A percentile compares a stretch with the other conserved stretches of the same genome.
Conservation (phyloP, 2,329 filamentous ascomycete species). For the Alternaria sp. region DNA sequence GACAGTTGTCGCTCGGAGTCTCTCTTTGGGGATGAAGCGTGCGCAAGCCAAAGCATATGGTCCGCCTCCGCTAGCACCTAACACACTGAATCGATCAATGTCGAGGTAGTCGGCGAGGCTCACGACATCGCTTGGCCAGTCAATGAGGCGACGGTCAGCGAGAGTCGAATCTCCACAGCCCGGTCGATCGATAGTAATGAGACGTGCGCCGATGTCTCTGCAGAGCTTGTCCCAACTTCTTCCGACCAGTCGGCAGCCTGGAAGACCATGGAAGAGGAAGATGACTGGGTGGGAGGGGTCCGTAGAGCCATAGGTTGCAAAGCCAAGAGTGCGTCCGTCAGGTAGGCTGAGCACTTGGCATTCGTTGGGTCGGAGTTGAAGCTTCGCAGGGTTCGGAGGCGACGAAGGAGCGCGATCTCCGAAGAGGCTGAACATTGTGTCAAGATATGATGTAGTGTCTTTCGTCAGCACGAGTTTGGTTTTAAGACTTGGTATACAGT, state of each 20-base stretch:
- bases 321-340: conserved; percentile 51
- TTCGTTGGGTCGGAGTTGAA: conserved; percentile 23
- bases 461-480: background rate
- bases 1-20: conserved; percentile 26
- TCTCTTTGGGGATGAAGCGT: conserved; percentile 40
- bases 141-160: conserved; percentile 25
- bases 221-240: conserved; percentile 39
- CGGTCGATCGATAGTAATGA: conserved; percentile 55
- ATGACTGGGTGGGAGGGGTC: conserved; percentile 47
- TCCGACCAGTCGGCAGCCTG: conserved; percentile 52
- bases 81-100: conserved; percentile 51
- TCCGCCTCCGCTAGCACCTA: conserved; percentile 57
- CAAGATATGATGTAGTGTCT: background rate
- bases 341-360: conserved; percentile 28
- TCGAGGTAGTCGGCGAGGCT: conserved; percentile 51
- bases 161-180: conserved; percentile 53
- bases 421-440: conserved; percentile 17
- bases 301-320: conserved; percentile 51
- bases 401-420: conserved; percentile 19
- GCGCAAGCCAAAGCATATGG: conserved; percentile 59
- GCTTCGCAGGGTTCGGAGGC: conserved; percentile 26
- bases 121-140: conserved; percentile 53
- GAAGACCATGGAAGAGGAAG: conserved; percentile 55
- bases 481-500: background rate
- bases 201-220: conserved; percentile 40